Evolutionary conservation across 768 basidiomycete genomes (phyloP).

Genomic region (Hygrophorus pudorinus): DNA sequence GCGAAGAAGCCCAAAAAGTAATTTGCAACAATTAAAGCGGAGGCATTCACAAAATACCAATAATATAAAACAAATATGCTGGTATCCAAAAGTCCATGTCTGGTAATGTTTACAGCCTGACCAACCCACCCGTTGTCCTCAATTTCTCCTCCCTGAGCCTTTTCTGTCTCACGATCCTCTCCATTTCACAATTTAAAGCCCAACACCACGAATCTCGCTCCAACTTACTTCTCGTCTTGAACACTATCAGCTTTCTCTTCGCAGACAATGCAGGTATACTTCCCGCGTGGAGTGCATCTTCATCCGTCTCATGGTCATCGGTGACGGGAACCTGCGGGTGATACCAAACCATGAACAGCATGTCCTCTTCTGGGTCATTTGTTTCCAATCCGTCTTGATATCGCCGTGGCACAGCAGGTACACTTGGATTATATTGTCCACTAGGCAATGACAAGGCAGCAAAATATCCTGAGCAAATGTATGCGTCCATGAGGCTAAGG

Average conservation of each 20-base stretch:
- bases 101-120: slow-evolving; percentile 23
- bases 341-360: slow-evolving; percentile 75
- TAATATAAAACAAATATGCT: too few relatives aligned
- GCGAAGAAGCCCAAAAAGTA: slow-evolving; percentile 76
- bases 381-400: slow-evolving; percentile 89
- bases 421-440: slow-evolving; percentile 52
- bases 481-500: slow-evolving; percentile 61
- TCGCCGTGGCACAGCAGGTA: slow-evolving; percentile 47
- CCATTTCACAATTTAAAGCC: slow-evolving; percentile 86
- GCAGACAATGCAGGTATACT: slow-evolving; percentile 41
- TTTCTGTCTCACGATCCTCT: slow-evolving; percentile 58
- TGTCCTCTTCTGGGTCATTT: slow-evolving; percentile 82
- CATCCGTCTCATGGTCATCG: slow-evolving; percentile 17
- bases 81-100: background rate
- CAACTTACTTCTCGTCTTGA: slow-evolving; percentile 69
- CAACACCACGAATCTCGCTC: slow-evolving; percentile 95
- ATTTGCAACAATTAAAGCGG: background rate
- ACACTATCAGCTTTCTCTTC: slow-evolving; percentile 53
- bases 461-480: slow-evolving; percentile 81
- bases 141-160: slow-evolving; percentile 54
- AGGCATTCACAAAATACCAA: background rate
- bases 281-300: slow-evolving; percentile 15
- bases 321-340: slow-evolving; percentile 27
- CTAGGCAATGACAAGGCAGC: slow-evolving; percentile 56
- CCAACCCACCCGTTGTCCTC: slow-evolving; percentile 53